Conservation (phyloP, 2,329 filamentous ascomycete genomes). For the Zasmidium cellare region DNA sequence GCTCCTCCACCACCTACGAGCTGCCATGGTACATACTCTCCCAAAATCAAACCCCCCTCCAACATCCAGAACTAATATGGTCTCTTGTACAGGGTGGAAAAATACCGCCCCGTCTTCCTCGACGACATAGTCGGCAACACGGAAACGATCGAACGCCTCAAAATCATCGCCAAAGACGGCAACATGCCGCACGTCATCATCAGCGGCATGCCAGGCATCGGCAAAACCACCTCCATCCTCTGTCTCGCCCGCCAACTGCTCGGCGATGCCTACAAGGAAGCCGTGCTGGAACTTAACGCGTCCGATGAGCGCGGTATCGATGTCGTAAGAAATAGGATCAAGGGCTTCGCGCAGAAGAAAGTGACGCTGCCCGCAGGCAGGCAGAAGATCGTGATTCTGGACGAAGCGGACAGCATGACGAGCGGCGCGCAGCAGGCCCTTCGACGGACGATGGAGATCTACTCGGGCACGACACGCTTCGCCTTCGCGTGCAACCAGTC, state of each 20-base stretch:
- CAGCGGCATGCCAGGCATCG: conserved; percentile 98
- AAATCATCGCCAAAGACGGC: conserved; percentile 97
- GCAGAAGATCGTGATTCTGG: conserved; percentile 95
- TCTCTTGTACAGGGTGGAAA: conserved; percentile 77
- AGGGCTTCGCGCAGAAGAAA: conserved; percentile 98
- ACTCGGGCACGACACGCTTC: conserved; percentile 92
- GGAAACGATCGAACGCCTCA: conserved; percentile 93
- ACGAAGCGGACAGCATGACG: conserved; percentile 97
- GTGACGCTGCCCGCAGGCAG: conserved; percentile 87
- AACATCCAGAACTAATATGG: not conserved
- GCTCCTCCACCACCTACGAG: conserved; percentile 61
- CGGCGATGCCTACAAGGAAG: conserved; percentile 94
- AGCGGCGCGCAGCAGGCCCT: conserved; percentile 93
- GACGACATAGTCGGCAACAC: conserved; percentile 98
- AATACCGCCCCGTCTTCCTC: conserved; percentile 91
- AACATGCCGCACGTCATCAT: conserved; percentile 99
- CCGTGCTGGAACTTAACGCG: conserved; percentile 92
- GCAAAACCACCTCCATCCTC: conserved; percentile 94
- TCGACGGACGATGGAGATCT: conserved; percentile 97
- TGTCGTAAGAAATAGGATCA: conserved; percentile 95
- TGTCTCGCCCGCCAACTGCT: conserved; percentile 90
- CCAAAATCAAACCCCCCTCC: not conserved
- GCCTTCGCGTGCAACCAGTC: conserved; percentile 98
- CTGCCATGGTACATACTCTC: conserved; percentile 69
- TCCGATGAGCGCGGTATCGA: conserved; percentile 97